Evolutionary conservation across 208 protist genomes (phyloP).

Genomic region (Wallacemonas sp.): DNA sequence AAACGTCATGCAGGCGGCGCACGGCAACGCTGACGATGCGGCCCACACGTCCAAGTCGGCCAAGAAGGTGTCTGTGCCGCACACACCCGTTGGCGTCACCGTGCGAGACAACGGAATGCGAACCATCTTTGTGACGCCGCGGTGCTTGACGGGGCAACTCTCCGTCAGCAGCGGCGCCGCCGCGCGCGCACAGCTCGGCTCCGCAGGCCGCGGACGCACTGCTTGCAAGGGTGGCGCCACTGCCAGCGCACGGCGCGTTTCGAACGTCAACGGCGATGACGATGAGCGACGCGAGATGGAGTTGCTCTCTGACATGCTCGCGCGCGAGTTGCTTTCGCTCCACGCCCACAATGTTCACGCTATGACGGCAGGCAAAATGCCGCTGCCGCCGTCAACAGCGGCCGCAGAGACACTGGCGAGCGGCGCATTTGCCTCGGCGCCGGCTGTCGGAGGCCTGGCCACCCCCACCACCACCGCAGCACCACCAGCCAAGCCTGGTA

Average conservation of each 20-base stretch:
- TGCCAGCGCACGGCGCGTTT: background rate
- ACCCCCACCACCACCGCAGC: too few relatives aligned
- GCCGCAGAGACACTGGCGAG: background rate
- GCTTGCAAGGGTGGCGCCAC: background rate
- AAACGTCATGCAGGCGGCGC: too few relatives aligned
- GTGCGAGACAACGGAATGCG: background rate
- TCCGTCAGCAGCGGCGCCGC: background rate
- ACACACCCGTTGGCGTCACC: conserved; percentile 1
- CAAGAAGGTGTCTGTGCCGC: conserved; percentile 11
- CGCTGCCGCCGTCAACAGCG: conserved; percentile 3
- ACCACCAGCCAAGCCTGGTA: background rate
- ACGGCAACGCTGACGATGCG: conserved; percentile 11
- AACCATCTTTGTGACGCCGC: conserved; percentile 24
- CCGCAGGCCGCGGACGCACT: conserved; percentile 7
- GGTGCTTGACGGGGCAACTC: conserved; percentile 18
- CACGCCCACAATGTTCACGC: conserved; percentile 69
- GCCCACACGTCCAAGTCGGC: conserved; percentile 5
- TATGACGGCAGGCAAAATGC: conserved; percentile 4
- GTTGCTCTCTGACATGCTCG: conserved; percentile 46
- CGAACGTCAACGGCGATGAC: conserved; percentile 25
- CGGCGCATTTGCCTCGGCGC: background rate
- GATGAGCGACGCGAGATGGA: conserved; percentile 44
- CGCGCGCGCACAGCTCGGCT: conserved; percentile 3
- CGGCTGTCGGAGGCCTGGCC: too few relatives aligned
- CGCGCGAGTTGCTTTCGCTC: conserved; percentile 52